Evolutionary conservation across 768 basidiomycete species (phyloP).

Genomic region (Rhizopogon salebrosus): DNA sequence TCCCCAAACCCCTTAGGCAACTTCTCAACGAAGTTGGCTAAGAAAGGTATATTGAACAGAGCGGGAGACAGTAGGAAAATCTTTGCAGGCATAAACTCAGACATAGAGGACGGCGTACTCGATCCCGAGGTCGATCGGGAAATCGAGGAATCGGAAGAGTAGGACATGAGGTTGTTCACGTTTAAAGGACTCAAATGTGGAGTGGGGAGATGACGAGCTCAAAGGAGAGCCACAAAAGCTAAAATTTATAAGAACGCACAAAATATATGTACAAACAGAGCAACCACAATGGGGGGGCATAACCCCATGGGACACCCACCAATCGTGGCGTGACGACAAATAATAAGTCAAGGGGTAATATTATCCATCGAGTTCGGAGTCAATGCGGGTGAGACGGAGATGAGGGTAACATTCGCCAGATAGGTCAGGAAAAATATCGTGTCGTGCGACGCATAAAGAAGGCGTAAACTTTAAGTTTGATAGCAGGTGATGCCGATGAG

Average conservation of each 20-base stretch:
- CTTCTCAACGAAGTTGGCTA: conserved; percentile 14
- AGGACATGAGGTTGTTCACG: conserved; percentile 11
- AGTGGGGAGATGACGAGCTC: not conserved
- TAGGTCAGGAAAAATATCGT: not conserved
- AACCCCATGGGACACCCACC: not conserved
- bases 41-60: conserved; percentile 7
- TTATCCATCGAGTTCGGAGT: not conserved
- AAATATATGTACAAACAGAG: conserved; percentile 2
- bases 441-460: not conserved
- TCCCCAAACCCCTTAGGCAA: conserved; percentile 25
- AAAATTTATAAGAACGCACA: conserved; percentile 22
- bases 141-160: conserved; percentile 9
- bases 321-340: not conserved
- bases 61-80: conserved; percentile 20
- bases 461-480: not conserved
- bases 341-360: not conserved
- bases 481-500: not conserved
- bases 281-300: not conserved
- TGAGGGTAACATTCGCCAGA: conserved; percentile 6
- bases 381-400: not conserved
- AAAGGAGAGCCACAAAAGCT: not conserved
- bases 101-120: conserved; percentile 17
- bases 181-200: not conserved
- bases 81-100: conserved; percentile 16
- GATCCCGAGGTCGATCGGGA: conserved; percentile 13